These are phyloP conservation scores for Orbilia brochopaga DNA, from an alignment of 2,329 filamentous ascomycete species.

Conservation along the genomic window DNA sequence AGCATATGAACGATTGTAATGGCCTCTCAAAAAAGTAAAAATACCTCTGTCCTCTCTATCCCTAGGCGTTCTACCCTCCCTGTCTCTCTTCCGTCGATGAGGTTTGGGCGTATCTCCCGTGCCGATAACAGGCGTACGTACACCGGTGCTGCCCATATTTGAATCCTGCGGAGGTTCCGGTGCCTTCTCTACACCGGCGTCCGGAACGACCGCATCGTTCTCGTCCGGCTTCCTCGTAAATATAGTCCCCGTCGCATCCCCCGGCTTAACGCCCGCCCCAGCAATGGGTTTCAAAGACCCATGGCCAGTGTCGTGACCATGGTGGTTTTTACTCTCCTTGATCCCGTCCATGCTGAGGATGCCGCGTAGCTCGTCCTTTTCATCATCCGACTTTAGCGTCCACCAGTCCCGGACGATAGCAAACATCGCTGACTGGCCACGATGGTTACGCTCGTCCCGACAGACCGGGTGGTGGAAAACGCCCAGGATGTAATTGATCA, in stretches of 20 bases:
- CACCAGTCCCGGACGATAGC: conserved; percentile 82
- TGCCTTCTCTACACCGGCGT: conserved; percentile 24
- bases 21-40: background rate
- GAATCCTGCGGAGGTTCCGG: conserved; percentile 20
- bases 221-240: conserved; percentile 33
- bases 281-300: conserved; percentile 45
- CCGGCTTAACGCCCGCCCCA: conserved; percentile 36
- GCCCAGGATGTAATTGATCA: conserved; percentile 78
- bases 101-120: conserved; percentile 26
- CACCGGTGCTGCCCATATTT: conserved; percentile 60
- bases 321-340: conserved; percentile 45
- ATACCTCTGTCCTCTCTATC: conserved; percentile 41
- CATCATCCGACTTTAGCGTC: conserved; percentile 63
- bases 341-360: conserved; percentile 52
- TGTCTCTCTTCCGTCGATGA: conserved; percentile 29
- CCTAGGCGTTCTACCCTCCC: conserved; percentile 20
- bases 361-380: conserved; percentile 50
- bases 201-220: conserved; percentile 5
- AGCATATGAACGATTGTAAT: background rate
- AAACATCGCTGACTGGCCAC: conserved; percentile 89
- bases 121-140: conserved; percentile 73
- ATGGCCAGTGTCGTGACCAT: conserved; percentile 52
- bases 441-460: conserved; percentile 71
- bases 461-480: conserved; percentile 91
- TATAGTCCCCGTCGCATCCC: conserved; percentile 38